These are phyloP conservation scores for Trametopsis cervina DNA, from an alignment of 768 basidiomycete species.

Conservation along the genomic window DNA sequence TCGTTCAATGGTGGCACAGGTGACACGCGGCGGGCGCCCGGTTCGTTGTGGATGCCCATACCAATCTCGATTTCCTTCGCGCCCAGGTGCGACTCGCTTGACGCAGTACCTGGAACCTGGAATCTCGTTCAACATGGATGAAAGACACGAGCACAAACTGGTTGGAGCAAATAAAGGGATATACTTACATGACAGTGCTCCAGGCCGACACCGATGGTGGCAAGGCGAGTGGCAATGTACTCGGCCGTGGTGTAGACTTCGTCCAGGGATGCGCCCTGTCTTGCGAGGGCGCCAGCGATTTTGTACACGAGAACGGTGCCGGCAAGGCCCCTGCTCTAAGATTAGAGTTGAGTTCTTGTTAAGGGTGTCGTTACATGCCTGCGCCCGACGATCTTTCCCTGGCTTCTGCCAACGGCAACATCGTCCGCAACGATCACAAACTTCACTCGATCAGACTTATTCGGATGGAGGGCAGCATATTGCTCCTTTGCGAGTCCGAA, in stretches of 20 bases:
- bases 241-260: conserved; percentile 62
- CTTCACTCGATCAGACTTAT: conserved; percentile 58
- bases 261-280: conserved; percentile 58
- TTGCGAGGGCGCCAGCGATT: conserved; percentile 78
- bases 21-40: conserved; percentile 59
- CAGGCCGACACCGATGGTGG: conserved; percentile 79
- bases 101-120: conserved; percentile 65
- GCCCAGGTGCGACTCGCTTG: conserved; percentile 46
- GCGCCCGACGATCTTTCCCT: conserved; percentile 81
- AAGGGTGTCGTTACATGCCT: conserved; percentile 33
- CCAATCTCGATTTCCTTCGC: conserved; percentile 78
- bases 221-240: conserved; percentile 59
- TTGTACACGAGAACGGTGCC: conserved; percentile 86
- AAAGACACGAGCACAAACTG: not conserved
- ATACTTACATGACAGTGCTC: conserved; percentile 65
- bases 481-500: conserved; percentile 89
- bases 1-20: conserved; percentile 66
- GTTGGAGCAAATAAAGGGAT: too few relatives aligned
- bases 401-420: conserved; percentile 75
- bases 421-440: conserved; percentile 88
- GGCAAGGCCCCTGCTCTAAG: conserved; percentile 57
- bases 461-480: conserved; percentile 62
- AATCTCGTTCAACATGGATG: too few relatives aligned
- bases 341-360: not conserved
- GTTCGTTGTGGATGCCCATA: conserved; percentile 89